Evolutionary conservation across 1,139 yeast genomes (phyloP).

Genomic region (Kodamaea anthophila): DNA sequence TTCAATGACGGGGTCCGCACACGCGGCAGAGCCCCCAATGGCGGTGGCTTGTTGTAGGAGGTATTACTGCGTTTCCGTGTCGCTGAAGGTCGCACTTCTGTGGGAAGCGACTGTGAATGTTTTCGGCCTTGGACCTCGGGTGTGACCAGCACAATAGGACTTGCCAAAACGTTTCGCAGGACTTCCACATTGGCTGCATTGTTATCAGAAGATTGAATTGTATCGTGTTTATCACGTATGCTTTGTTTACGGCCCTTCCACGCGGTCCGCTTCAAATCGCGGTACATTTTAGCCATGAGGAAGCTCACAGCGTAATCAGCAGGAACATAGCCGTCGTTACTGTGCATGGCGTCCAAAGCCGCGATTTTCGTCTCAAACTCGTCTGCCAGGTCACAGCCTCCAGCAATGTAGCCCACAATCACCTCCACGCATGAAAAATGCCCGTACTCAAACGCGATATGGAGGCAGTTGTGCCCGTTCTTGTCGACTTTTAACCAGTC

Average conservation of each 20-base stretch:
- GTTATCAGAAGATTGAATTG: too few relatives aligned
- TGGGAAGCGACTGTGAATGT: constrained; percentile 34
- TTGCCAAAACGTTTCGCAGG: too few relatives aligned
- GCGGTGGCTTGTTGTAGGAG: constrained; percentile 15
- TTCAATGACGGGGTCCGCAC: constrained; percentile 28
- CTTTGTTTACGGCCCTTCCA: too few relatives aligned
- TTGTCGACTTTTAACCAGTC: constrained; percentile 54
- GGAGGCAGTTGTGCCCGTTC: constrained; percentile 72
- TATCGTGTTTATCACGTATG: too few relatives aligned
- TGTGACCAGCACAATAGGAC: too few relatives aligned
- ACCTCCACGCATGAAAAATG: constrained; percentile 57
- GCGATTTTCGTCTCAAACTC: constrained; percentile 34
- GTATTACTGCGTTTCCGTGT: constrained; percentile 24
- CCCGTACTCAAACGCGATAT: constrained; percentile 75
- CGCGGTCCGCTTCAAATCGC: too few relatives aligned
- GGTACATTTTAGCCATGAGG: constrained; percentile 28
- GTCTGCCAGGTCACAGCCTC: constrained; percentile 14
- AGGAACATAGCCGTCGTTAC: constrained; percentile 67
- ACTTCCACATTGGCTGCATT: too few relatives aligned
- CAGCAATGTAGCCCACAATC: constrained; percentile 36
- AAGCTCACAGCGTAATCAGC: constrained; percentile 50
- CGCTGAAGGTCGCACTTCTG: constrained; percentile 1
- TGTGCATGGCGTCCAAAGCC: constrained; percentile 30
- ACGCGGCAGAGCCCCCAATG: constrained; percentile 11
- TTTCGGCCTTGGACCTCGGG: constrained; percentile 13